A percentile compares a stretch with the other conserved stretches of the same genome.
These are phyloP conservation scores for Pythium utonaiense DNA, from an alignment of 352 stramenopile genomes.

Conservation along the genomic window DNA sequence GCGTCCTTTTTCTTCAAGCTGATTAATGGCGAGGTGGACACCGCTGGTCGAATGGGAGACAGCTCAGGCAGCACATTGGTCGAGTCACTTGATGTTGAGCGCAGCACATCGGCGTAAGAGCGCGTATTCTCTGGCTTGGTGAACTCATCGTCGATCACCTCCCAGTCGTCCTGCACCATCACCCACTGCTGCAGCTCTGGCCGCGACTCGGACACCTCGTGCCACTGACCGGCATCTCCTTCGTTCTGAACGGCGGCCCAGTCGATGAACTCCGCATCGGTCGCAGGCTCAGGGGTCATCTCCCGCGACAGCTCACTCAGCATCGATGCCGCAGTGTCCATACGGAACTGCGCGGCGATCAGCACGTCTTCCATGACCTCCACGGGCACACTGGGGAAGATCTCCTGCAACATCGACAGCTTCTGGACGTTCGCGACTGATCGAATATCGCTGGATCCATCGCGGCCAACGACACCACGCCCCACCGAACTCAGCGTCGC, in stretches of 20 bases:
- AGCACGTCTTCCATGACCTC: conserved; percentile 63
- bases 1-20: conserved; percentile 5
- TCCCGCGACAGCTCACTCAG: conserved; percentile 47
- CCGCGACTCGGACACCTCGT: conserved; percentile 36
- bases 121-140: conserved; percentile 29
- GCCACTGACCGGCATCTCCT: conserved; percentile 56
- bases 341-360: conserved; percentile 55
- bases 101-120: conserved; percentile 58
- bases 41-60: neutral
- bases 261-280: conserved; percentile 25
- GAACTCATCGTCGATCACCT: conserved; percentile 53
- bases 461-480: conserved; percentile 12
- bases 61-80: conserved; percentile 5
- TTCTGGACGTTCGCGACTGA: conserved; percentile 43
- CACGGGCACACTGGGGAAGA: conserved; percentile 46
- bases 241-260: conserved; percentile 31
- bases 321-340: conserved; percentile 61
- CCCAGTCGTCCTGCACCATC: conserved; percentile 68
- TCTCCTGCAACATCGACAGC: conserved; percentile 42
- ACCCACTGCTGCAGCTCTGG: conserved; percentile 40
- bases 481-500: neutral
- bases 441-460: conserved; percentile 20
- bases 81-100: conserved; percentile 14
- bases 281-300: neutral
- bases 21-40: conserved; percentile 10